Percentiles rank a stretch among this genome's conserved stretches.
These are phyloP conservation scores for Pythium apleroticum DNA, from an alignment of 352 stramenopile species.

Conservation along the genomic window DNA sequence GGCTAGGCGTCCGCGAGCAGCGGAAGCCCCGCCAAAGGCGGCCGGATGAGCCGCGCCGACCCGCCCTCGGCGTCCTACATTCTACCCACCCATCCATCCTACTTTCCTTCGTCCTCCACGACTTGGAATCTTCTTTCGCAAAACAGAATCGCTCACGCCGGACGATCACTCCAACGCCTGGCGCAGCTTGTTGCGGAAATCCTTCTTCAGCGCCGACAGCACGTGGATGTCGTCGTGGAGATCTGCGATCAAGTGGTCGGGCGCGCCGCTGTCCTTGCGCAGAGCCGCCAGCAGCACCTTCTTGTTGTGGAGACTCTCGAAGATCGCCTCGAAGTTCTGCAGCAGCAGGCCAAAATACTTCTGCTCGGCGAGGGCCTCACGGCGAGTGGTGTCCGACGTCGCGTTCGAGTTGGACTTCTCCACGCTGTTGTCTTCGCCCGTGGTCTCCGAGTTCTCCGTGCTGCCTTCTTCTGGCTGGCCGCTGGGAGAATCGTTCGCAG, in stretches of 20 bases:
- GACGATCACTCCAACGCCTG: conserved; percentile 47
- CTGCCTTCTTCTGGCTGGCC: conserved; percentile 42
- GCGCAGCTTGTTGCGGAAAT: conserved; percentile 76
- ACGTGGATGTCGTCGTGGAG: conserved; percentile 83
- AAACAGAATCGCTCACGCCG: not conserved
- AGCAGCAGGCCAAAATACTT: conserved; percentile 81
- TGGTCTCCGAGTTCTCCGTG: conserved; percentile 82
- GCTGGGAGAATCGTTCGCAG: conserved; percentile 5
- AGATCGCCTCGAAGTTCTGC: conserved; percentile 85
- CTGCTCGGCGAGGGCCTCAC: conserved; percentile 66
- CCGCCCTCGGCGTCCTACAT: conserved; percentile 4
- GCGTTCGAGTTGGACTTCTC: conserved; percentile 57
- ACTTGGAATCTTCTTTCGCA: not conserved
- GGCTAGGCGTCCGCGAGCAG: conserved; percentile 12
- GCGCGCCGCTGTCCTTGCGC: conserved; percentile 64
- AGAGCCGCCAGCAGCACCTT: conserved; percentile 73
- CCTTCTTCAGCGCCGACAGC: conserved; percentile 73
- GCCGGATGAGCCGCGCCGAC: not conserved
- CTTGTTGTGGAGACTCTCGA: conserved; percentile 84
- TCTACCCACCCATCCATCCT: conserved; percentile 1
- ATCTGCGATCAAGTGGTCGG: conserved; percentile 72
- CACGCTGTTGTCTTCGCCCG: conserved; percentile 55
- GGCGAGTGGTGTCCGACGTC: conserved; percentile 40
- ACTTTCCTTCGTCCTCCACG: not conserved
- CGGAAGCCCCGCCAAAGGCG: not conserved